Conservation (phyloP, 129 eudicot species). For the Flaveria ramosissima region DNA sequence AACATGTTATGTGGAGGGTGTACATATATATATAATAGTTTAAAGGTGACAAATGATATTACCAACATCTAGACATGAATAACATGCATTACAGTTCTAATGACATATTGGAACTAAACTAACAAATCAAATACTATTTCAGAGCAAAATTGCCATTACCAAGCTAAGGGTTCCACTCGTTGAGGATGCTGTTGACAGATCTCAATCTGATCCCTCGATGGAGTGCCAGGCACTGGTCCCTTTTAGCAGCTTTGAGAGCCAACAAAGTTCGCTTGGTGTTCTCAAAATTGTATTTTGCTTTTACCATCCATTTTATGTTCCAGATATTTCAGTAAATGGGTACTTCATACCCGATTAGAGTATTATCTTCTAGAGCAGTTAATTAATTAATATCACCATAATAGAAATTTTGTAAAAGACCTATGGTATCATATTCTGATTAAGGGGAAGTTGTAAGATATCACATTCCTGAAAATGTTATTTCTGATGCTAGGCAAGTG, state of each 20-base stretch:
- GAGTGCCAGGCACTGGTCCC: constrained; percentile 32
- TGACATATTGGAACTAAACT: constrained; percentile 15
- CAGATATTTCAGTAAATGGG: constrained; percentile 9
- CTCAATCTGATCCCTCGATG: constrained; percentile 28
- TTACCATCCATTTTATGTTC: constrained; percentile 3
- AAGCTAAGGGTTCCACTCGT: constrained; percentile 23
- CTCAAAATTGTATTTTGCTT: constrained; percentile 20
- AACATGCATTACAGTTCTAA: constrained; percentile 27
- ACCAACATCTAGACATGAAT: constrained; percentile 21
- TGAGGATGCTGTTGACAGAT: constrained; percentile 30
- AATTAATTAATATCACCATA: neutral
- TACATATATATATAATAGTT: neutral
- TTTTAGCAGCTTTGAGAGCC: constrained; percentile 20
- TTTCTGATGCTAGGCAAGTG: constrained; percentile 2
- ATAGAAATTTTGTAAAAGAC: neutral
- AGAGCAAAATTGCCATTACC: constrained; percentile 37
- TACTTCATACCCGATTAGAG: constrained; percentile 3
- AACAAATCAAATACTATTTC: constrained; percentile 28
- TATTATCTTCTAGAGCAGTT: constrained; percentile 15
- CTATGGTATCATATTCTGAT: neutral
- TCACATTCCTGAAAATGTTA: neutral
- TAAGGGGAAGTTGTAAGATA: neutral
- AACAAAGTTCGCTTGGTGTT: constrained; percentile 23
- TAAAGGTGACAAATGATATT: neutral
- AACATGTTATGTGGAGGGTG: neutral